A percentile compares a stretch with the other conserved stretches of the same genome.
phyloP scores from a whole-genome alignment of 441 rosid species.

The Eutrema salsugineum region DNA sequence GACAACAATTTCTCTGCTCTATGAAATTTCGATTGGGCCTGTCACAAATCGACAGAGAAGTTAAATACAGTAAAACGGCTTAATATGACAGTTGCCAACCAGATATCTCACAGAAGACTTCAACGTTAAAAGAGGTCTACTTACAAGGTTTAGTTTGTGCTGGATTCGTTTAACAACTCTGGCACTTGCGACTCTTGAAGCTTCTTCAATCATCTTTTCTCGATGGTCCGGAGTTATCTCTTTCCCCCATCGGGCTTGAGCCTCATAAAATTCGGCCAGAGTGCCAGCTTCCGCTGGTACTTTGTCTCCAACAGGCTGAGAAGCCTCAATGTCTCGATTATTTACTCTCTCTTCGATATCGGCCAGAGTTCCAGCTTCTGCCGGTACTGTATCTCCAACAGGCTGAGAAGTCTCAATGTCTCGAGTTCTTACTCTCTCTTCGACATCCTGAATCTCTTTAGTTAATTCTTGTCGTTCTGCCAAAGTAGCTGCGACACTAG shows the following conservation, averaged over 20 bases:
- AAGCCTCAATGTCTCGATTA: conserved; percentile 41
- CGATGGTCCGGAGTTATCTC: conserved; percentile 69
- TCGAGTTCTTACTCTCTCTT: conserved; percentile 55
- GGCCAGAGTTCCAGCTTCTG: conserved; percentile 84
- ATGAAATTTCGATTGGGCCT: conserved; percentile 87
- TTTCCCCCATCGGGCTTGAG: conserved; percentile 92
- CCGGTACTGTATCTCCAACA: conserved; percentile 49
- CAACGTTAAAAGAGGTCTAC: conserved; percentile 21
- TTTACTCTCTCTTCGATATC: conserved; percentile 43
- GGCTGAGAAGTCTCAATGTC: conserved; percentile 49
- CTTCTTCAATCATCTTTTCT: conserved; percentile 89
- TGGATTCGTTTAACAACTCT: conserved; percentile 67
- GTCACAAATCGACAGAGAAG: conserved; percentile 33
- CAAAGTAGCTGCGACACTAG: conserved; percentile 77
- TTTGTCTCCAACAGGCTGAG: conserved; percentile 47
- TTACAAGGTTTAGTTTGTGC: conserved; percentile 80
- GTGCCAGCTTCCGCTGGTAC: conserved; percentile 79
- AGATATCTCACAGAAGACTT: conserved; percentile 7
- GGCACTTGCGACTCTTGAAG: conserved; percentile 58
- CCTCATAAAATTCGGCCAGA: conserved; percentile 94
- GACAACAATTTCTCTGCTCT: conserved; percentile 86
- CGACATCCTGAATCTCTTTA: conserved; percentile 73
- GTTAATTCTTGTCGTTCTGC: conserved; percentile 81
- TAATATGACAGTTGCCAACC: not conserved
- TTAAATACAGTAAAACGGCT: not conserved